phyloP scores from a whole-genome alignment of 495 filamentous ascomycete genomes.

The Aspergillus incahuasiensis region DNA sequence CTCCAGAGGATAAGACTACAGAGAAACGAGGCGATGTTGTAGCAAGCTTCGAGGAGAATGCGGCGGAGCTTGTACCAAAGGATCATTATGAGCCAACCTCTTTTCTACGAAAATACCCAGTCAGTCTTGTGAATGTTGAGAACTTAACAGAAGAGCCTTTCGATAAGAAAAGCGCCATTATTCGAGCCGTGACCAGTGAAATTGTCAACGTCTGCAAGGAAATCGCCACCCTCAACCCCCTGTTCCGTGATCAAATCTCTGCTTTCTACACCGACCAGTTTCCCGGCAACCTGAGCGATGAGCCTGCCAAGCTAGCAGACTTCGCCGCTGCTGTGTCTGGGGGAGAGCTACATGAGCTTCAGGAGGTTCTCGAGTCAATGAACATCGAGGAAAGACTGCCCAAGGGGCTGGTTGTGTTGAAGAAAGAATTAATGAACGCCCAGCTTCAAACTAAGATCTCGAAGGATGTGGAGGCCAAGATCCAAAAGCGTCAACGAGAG shows the following conservation, averaged over 20 bases:
- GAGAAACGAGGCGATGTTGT: constrained; percentile 90
- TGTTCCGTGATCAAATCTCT: constrained; percentile 97
- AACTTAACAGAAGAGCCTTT: constrained; percentile 83
- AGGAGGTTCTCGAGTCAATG: constrained; percentile 85
- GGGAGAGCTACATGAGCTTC: constrained; percentile 85
- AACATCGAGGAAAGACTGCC: constrained; percentile 85
- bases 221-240: constrained; percentile 82
- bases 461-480: constrained; percentile 96
- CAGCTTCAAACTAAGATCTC: constrained; percentile 96
- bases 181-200: constrained; percentile 89
- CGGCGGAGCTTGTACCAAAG: constrained; percentile 39
- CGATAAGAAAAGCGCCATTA: constrained; percentile 80
- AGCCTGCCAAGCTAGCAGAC: constrained; percentile 91
- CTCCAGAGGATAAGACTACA: constrained; percentile 53
- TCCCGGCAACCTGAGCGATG: constrained; percentile 87
- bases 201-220: constrained; percentile 99
- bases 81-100: constrained; percentile 79
- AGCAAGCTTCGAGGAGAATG: constrained; percentile 88
- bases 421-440: constrained; percentile 97
- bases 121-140: constrained; percentile 91
- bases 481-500: constrained; percentile 94
- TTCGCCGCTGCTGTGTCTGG: constrained; percentile 94
- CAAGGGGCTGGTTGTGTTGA: constrained; percentile 85
- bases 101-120: constrained; percentile 83
- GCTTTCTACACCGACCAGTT: constrained; percentile 95